Conservation (phyloP, 164 flowering plant genomes). For the Piper betle region DNA sequence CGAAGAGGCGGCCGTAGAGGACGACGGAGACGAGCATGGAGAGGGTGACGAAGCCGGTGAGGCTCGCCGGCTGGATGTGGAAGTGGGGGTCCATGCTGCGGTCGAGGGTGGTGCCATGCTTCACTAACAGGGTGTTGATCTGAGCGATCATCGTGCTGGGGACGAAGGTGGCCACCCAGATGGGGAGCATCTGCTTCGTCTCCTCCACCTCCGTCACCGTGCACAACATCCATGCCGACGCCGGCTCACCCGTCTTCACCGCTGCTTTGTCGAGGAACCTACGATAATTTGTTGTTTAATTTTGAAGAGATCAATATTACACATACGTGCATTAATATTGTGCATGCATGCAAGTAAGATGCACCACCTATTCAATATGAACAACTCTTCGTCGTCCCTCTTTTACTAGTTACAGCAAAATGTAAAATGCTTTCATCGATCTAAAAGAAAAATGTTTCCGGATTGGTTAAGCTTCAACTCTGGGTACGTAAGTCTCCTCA, state of each 20-base stretch:
- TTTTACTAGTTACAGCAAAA: too few species aligned
- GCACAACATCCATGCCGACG: constrained; percentile 30
- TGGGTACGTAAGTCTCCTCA: too few species aligned
- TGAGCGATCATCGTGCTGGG: constrained; percentile 31
- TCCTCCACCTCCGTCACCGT: constrained; percentile 39
- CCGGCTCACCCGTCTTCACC: constrained; percentile 10
- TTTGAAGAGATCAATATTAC: neutral
- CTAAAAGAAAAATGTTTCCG: too few species aligned
- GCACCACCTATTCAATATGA: too few species aligned
- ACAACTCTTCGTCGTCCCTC: too few species aligned
- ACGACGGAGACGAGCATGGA: constrained; percentile 24
- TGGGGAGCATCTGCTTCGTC: constrained; percentile 36
- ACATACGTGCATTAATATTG: too few species aligned
- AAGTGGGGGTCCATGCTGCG: constrained; percentile 19
- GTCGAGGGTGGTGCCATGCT: constrained; percentile 44
- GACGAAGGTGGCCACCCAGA: constrained; percentile 37
- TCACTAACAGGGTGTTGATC: constrained; percentile 37
- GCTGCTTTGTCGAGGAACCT: constrained; percentile 33
- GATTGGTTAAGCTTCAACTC: too few species aligned
- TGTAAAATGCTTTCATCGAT: too few species aligned
- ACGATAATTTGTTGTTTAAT: neutral
- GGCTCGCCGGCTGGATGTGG: constrained; percentile 48
- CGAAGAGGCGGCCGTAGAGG: constrained; percentile 18
- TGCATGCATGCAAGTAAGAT: too few species aligned
- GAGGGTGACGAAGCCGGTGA: constrained; percentile 40